A percentile compares a stretch with the other conserved stretches of the same genome.
Evolutionary conservation across 1,139 yeast species (phyloP).

Genomic region (Magnusiomyces magnusii): DNA sequence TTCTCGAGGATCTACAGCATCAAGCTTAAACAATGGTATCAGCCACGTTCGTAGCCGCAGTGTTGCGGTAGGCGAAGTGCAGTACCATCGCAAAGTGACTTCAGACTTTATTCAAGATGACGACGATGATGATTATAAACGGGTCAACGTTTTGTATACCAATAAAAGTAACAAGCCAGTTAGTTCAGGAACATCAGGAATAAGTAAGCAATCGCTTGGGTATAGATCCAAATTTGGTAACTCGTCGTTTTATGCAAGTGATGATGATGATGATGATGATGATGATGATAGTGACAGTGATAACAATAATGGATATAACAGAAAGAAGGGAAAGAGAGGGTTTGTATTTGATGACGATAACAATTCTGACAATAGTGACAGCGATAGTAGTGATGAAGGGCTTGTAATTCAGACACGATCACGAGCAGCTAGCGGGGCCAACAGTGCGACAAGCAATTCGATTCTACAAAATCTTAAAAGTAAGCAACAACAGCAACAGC

Average conservation of each 20-base stretch:
- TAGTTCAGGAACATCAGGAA: background rate
- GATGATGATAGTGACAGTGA: background rate
- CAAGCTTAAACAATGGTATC: no score
- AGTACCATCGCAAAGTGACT: conserved; percentile 4
- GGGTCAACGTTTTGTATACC: background rate
- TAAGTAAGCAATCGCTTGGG: background rate
- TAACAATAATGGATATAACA: no score
- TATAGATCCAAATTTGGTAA: background rate
- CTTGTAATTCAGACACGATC: background rate
- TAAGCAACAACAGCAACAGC: no score
- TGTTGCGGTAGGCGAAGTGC: conserved; percentile 4
- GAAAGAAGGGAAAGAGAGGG: no score
- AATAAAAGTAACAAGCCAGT: background rate
- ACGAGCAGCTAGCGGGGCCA: background rate
- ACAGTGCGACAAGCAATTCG: background rate
- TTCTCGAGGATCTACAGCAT: background rate
- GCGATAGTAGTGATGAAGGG: background rate
- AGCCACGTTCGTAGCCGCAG: background rate
- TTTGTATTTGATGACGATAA: background rate
- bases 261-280: background rate
- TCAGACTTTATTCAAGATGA: background rate
- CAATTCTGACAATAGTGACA: background rate
- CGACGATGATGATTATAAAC: background rate
- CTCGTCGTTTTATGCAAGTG: background rate
- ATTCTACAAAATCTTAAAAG: no score